phyloP scores from a whole-genome alignment of 1,284 basidiomycete genomes.

The Ceratobasidium sp. region DNA sequence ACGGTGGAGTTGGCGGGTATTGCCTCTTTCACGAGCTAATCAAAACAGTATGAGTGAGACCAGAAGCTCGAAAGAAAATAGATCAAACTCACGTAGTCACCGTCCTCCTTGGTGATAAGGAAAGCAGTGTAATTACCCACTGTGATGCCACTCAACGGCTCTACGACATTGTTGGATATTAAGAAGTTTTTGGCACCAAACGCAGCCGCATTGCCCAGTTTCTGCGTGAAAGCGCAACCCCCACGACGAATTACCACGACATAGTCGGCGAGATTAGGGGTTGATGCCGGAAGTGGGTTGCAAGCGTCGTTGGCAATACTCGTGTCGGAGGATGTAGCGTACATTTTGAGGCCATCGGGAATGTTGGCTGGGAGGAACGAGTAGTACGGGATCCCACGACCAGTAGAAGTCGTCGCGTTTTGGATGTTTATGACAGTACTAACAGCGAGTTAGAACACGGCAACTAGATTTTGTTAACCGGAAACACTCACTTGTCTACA shows the following conservation, averaged over 20 bases:
- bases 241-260: constrained; percentile 65
- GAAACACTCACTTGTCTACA: constrained; percentile 44
- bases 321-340: constrained; percentile 49
- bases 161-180: constrained; percentile 56
- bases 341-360: constrained; percentile 43
- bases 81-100: constrained; percentile 51
- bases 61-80: neutral
- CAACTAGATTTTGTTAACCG: neutral
- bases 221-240: constrained; percentile 62
- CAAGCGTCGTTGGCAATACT: constrained; percentile 63
- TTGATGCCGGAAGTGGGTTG: constrained; percentile 62
- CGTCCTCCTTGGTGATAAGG: constrained; percentile 45
- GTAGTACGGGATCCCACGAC: constrained; percentile 44
- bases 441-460: neutral
- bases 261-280: constrained; percentile 62
- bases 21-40: neutral
- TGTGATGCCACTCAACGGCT: constrained; percentile 26
- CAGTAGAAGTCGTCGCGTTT: constrained; percentile 38
- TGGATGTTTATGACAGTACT: constrained; percentile 17
- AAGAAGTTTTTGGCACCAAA: constrained; percentile 62
- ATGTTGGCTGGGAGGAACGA: constrained; percentile 44
- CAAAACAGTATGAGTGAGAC: neutral
- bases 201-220: constrained; percentile 61
- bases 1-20: neutral
- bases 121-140: constrained; percentile 36